Evolutionary conservation across 495 filamentous ascomycete species (phyloP), one percentile per base, ranked within the genome.

Genomic region (Podospora fimiseda): DNA sequence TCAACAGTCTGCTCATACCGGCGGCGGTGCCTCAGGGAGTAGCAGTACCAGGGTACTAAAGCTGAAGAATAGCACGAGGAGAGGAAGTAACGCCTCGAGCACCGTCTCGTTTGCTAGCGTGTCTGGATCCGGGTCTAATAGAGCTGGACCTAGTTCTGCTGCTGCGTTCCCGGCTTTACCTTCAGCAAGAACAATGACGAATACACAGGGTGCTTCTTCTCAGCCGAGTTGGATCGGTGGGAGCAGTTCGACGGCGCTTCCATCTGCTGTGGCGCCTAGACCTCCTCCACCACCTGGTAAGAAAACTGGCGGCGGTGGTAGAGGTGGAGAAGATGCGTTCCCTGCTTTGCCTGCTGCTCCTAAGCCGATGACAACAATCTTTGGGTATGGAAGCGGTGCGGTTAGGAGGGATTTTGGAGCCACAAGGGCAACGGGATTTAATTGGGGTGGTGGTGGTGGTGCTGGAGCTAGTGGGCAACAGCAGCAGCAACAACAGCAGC

Each of bases 331-430:
- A 59, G 85, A 88, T 42, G 83, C 85, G 0, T 96, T 95, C 64
- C 90, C 90, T 1, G 84, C 89, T 3, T 77, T 96, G 4, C 90
- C 90, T 0, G 72, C 82, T 0, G 90, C 87, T 8, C 73, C 82
- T 0, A 94, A 89, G 60, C 89, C 89, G 1, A 83, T 82, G 51
- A 87, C 83, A 5, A 80, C 88, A 6, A 86, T 93, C 56, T 88
- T 88, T 20, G 90, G 89, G 1, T 87, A 90, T 57, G 86, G 85
- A 0, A 76, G 78, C 0, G 2, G 85, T 0, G 84, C 79, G 18
- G 83, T 93, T 24, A 78, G 85, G 42, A 77, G 89, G 68, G 84
- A 89, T 53, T 71, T 81, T 30, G 75, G 76, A 5, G 58, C 59
- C 1, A 43, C 47, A 5, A 60, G 65, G 41, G 67, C 69, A 9